phyloP scores from a whole-genome alignment of 305 asterid species.

The Rubia peregrina region DNA sequence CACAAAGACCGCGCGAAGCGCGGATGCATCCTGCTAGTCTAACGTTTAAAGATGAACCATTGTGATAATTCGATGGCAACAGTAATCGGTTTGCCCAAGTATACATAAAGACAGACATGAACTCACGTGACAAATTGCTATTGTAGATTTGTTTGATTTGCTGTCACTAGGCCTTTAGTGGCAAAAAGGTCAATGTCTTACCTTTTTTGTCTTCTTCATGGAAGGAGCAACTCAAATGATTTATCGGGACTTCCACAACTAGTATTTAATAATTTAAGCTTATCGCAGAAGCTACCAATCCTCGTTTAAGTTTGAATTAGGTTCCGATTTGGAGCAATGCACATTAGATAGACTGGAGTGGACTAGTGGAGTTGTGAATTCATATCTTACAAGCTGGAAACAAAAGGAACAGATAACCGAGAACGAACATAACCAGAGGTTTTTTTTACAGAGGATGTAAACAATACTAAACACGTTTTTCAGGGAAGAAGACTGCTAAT shows the following conservation, averaged over 20 bases:
- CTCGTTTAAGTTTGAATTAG: neutral
- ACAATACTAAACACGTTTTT: neutral
- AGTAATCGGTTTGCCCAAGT: no score
- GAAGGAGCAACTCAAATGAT: neutral
- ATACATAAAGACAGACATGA: no score
- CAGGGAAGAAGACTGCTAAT: constrained; percentile 21
- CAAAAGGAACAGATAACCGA: constrained; percentile 24
- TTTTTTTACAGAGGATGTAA: neutral
- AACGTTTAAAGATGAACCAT: no score
- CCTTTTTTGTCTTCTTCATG: neutral
- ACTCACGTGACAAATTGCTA: no score
- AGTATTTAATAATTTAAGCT: neutral
- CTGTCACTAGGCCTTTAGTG: no score
- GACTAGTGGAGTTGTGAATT: constrained; percentile 10
- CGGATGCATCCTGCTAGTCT: no score
- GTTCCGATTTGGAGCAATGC: neutral
- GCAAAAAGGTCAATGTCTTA: neutral
- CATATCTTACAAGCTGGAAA: constrained; percentile 24
- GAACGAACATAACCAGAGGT: neutral
- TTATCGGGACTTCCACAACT: neutral
- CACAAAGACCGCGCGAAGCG: no score
- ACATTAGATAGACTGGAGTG: neutral
- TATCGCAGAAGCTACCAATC: neutral
- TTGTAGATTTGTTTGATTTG: no score
- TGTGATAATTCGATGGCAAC: no score